These are phyloP conservation scores for Oryza brachyantha DNA, from an alignment of 176 grass and related monocot genomes.

Conservation along the genomic window DNA sequence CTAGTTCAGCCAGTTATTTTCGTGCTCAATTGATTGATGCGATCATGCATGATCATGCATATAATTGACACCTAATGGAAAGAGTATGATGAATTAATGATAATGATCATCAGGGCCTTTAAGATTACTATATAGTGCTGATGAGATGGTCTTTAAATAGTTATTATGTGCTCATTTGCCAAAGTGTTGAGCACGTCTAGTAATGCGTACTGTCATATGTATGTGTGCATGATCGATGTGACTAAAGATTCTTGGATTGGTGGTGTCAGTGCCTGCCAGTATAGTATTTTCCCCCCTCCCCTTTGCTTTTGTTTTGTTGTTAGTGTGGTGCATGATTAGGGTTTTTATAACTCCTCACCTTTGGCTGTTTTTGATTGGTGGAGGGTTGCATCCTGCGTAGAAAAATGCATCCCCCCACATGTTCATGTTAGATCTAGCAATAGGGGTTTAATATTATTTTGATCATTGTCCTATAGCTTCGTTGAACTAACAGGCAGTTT, in stretches of 20 bases:
- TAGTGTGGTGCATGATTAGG: constrained; percentile 33
- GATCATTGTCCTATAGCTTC: constrained; percentile 34
- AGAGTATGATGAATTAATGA: constrained; percentile 6
- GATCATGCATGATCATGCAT: constrained; percentile 31
- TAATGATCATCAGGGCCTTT: not conserved
- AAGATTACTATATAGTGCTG: not conserved
- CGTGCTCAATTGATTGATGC: constrained; percentile 27
- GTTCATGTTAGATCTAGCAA: constrained; percentile 46
- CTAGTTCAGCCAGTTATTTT: constrained; percentile 7
- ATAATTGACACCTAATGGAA: constrained; percentile 36
- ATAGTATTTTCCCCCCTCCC: not conserved
- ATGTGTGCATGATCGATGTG: constrained; percentile 23
- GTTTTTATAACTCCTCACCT: constrained; percentile 35
- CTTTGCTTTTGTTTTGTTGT: constrained; percentile 39
- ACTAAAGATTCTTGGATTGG: constrained; percentile 23
- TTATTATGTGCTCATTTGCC: constrained; percentile 10
- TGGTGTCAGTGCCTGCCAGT: not conserved
- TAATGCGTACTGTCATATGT: not conserved
- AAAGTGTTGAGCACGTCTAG: constrained; percentile 39
- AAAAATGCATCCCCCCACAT: constrained; percentile 33
- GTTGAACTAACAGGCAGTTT: constrained; percentile 12
- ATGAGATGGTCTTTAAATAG: constrained; percentile 49
- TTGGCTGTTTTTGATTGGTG: constrained; percentile 30
- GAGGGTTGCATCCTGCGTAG: constrained; percentile 35
- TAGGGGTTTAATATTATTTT: constrained; percentile 34